Evolutionary conservation across 176 grass and related monocot genomes (phyloP), one percentile per base, ranked within the genome.

Genomic region (Aegilops umbellulata): DNA sequence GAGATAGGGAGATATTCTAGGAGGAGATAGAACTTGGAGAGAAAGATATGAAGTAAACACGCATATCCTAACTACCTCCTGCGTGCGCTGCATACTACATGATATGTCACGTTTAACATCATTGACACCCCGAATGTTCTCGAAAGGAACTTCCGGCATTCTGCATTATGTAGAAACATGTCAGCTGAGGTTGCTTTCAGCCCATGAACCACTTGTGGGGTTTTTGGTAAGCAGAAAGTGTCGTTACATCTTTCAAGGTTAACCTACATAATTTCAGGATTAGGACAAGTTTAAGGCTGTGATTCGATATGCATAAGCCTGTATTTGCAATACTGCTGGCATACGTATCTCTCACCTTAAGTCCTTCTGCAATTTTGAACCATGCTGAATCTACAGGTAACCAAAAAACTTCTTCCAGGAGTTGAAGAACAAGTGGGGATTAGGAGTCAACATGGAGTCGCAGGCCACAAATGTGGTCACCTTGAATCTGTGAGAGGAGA

Each of bases 391-490:
- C 80, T 83, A 95, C 86, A 72, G 88, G 62, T 57, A 97, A 69
- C 93, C 95, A 95, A 83, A 97, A 95, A 51, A 95, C 85, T 87
- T 95, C 80, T 82, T 97, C 77, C 95, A 93, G n/a, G n/a, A n/a
- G n/a, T n/a, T n/a, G n/a, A n/a, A n/a, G n/a, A n/a, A n/a, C n/a
- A n/a, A n/a, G n/a, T n/a, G n/a, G n/a, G n/a, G n/a, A n/a, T n/a
- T n/a, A n/a, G n/a, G n/a, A n/a, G 34, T 35, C 1, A 35, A 35
- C 5, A 35, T 35, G 5, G 34, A 1, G 34, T 0, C 0, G 4
- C 34, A 35, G 34, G 5, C 34, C 5, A 6, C 34, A 5, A 35
- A 6, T 35, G 34, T 35, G 34, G 34, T 35, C 5, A 6, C 4
- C 5, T 6, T 35, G 4, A 5, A 35, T 6, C 34, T 35, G 5